Conservation (phyloP, 345 rosid species). For the Salix koriyanagi region DNA sequence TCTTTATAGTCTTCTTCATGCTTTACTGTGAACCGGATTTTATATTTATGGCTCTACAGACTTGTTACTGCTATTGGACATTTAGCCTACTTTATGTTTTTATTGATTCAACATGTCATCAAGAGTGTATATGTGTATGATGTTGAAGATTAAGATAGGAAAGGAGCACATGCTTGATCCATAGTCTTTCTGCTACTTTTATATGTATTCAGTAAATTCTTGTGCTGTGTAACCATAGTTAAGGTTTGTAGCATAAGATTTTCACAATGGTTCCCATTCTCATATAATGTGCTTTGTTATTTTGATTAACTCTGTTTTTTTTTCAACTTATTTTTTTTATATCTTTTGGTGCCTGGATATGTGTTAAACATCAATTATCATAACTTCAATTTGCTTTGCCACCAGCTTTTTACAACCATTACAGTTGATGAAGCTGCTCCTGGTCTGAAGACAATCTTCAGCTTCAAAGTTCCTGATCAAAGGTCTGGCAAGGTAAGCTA, state of each 20-base stretch:
- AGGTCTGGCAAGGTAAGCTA: constrained; percentile 85
- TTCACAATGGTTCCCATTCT: neutral
- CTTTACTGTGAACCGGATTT: no score
- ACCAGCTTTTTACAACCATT: constrained; percentile 72
- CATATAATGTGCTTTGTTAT: neutral
- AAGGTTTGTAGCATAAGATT: neutral
- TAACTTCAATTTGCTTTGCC: constrained; percentile 4
- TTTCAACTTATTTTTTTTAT: neutral
- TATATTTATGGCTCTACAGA: neutral
- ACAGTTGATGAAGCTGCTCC: constrained; percentile 86
- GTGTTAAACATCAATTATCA: neutral
- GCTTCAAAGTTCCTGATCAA: constrained; percentile 82
- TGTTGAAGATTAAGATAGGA: neutral
- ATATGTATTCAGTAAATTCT: neutral
- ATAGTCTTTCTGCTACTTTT: neutral
- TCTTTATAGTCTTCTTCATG: neutral
- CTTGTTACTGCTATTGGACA: neutral
- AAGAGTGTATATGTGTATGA: neutral
- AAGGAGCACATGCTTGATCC: neutral
- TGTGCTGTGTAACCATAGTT: neutral
- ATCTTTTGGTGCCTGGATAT: neutral
- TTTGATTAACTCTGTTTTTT: neutral
- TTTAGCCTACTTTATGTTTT: neutral
- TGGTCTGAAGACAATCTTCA: constrained; percentile 74
- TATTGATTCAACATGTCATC: no score